Evolutionary conservation across 2,329 filamentous ascomycete species (phyloP), one percentile per base, ranked within the genome.

Genomic region (Trichophyton verrucosum): DNA sequence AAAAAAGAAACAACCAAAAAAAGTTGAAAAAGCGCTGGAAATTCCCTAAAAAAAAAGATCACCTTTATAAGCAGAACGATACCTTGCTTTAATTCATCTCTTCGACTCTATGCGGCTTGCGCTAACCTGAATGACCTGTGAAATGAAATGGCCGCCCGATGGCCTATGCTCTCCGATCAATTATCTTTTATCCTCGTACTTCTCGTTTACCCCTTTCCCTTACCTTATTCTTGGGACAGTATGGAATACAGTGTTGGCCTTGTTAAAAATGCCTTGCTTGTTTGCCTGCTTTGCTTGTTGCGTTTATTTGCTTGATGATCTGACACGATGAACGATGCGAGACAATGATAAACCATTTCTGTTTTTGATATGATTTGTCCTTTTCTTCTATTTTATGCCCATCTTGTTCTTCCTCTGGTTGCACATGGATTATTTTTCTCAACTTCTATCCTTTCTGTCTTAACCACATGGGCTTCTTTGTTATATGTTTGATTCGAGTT

Each of bases 281-380:
- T 38, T 38, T 9, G 11, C 11, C 33, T 36, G 33, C 33, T 17
- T 5, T 40, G 33, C 15, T 24, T 44, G 30, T 11, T 40, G 17
- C 53, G n/a, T 38, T 57, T 40, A 30, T 15, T 40, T 57, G 9
- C 55, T 7, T 57, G 33, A 57, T 40, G 55, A 57, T 30, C 33
- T 53, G 55, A 57, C 27, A 57, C 38, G 55, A 57, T 42, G 38
- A 57, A 57, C 27, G 55, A 57, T 57, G 55, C 55, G 55, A 57
- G 55, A 22, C 55, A 57, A 57, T 20, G 30, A 38, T 38, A 57
- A 38, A 57, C 6, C 55, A 42, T 57, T 53, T 53, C 40, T 30
- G 49, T 33, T 53, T 13, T 33, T 53, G 49, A 53, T 53, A 53
- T 53, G 22, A 57, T 57, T 57, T 40, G 30, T 57, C 42, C 40